A percentile compares a stretch with the other conserved stretches of the same genome.
Conservation (phyloP, 2,329 filamentous ascomycete genomes). For the Pseudogymnoascus pannorum region DNA sequence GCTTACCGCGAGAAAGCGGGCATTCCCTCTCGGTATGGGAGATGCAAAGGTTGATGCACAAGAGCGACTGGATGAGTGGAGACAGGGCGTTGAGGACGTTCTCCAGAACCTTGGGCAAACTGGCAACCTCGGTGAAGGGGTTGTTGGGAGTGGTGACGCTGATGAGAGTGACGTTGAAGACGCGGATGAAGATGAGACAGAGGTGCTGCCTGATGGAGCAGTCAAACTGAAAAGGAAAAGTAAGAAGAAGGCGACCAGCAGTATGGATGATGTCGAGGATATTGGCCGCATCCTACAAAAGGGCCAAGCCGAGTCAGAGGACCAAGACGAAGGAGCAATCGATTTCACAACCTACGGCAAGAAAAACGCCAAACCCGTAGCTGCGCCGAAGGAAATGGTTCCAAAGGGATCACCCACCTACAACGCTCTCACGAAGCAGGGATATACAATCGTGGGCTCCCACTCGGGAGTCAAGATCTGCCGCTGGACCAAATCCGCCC, state of each 20-base stretch:
- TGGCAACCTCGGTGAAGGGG: slow-evolving; percentile 54
- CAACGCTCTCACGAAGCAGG: slow-evolving; percentile 85
- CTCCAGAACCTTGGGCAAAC: slow-evolving; percentile 56
- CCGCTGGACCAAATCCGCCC: slow-evolving; percentile 95
- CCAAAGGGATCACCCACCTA: slow-evolving; percentile 85
- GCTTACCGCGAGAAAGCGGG: slow-evolving; percentile 75
- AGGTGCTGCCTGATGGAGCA: slow-evolving; percentile 62
- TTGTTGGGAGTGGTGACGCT: slow-evolving; percentile 71
- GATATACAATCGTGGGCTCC: slow-evolving; percentile 88
- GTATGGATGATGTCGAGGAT: slow-evolving; percentile 77
- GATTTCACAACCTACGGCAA: slow-evolving; percentile 76
- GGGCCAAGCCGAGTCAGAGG: slow-evolving; percentile 30
- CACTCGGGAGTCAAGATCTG: slow-evolving; percentile 98
- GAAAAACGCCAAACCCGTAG: slow-evolving; percentile 34
- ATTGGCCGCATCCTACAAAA: slow-evolving; percentile 59
- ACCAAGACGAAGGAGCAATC: slow-evolving; percentile 51
- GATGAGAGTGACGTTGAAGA: slow-evolving; percentile 80
- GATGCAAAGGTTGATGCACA: slow-evolving; percentile 72
- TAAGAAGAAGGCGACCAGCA: slow-evolving; percentile 36
- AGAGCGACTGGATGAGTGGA: slow-evolving; percentile 68
- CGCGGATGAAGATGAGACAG: slow-evolving; percentile 78
- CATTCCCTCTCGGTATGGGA: slow-evolving; percentile 81
- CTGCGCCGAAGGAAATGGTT: slow-evolving; percentile 78
- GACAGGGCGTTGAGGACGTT: slow-evolving; percentile 63
- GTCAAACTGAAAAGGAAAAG: slow-evolving; percentile 35